phyloP scores from a whole-genome alignment of 805 yeast species.

The Ogataea trehalophila region DNA sequence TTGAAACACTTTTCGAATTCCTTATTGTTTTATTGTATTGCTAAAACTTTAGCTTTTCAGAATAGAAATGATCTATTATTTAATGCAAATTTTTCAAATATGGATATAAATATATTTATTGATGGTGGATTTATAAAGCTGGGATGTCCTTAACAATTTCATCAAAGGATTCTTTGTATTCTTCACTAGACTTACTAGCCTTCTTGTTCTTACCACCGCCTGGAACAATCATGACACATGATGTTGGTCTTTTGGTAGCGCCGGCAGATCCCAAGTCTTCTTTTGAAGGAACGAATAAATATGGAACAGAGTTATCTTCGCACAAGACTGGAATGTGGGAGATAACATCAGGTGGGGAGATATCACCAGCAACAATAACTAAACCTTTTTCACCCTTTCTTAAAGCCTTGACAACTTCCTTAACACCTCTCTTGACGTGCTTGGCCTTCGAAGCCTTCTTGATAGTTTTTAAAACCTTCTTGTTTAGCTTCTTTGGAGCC shows the following conservation, averaged over 20 bases:
- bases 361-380: slow-evolving; percentile 95
- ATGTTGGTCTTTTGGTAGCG: slow-evolving; percentile 98
- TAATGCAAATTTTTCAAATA: too few species aligned
- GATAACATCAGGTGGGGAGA: slow-evolving; percentile 94
- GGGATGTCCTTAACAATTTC: slow-evolving; percentile 91
- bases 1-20: too few species aligned
- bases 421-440: slow-evolving; percentile 97
- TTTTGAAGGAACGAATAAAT: slow-evolving; percentile 90
- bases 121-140: slow-evolving; percentile 27
- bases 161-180: slow-evolving; percentile 88
- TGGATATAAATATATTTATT: too few species aligned
- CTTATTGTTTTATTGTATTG: too few species aligned
- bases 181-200: slow-evolving; percentile 66
- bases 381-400: slow-evolving; percentile 98
- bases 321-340: slow-evolving; percentile 97
- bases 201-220: slow-evolving; percentile 85
- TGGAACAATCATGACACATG: slow-evolving; percentile 95
- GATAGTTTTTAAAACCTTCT: slow-evolving; percentile 90
- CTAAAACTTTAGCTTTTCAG: too few species aligned
- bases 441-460: slow-evolving; percentile 98
- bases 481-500: slow-evolving; percentile 93
- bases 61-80: too few species aligned
- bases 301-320: slow-evolving; percentile 91
- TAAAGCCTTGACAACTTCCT: slow-evolving; percentile 96
- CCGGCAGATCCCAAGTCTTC: slow-evolving; percentile 99